These are phyloP conservation scores for Hypoxylon sp. DNA, from an alignment of 2,329 filamentous ascomycete genomes.

Conservation along the genomic window DNA sequence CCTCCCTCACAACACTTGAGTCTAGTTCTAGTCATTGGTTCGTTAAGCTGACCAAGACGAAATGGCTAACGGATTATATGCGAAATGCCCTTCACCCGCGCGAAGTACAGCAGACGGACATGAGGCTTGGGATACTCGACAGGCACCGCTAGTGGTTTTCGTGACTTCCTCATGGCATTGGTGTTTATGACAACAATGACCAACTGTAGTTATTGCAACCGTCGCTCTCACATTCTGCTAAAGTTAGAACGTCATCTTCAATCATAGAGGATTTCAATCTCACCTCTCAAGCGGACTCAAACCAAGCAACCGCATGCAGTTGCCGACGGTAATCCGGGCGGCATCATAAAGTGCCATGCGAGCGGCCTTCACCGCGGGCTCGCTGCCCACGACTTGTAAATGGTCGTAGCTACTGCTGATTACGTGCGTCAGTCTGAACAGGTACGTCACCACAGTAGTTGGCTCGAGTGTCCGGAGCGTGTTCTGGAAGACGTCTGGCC, in stretches of 20 bases:
- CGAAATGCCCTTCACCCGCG: background rate
- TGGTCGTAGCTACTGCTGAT: conserved; percentile 87
- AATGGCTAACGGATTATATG: background rate
- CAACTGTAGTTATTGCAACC: background rate
- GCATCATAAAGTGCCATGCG: conserved; percentile 84
- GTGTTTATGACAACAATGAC: background rate
- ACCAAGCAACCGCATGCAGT: conserved; percentile 87
- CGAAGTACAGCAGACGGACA: background rate
- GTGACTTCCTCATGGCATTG: background rate
- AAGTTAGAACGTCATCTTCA: conserved; percentile 18
- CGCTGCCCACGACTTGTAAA: conserved; percentile 84
- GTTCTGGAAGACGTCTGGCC: conserved; percentile 87
- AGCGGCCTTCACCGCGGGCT: conserved; percentile 78
- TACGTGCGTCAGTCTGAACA: conserved; percentile 82
- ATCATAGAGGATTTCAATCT: background rate
- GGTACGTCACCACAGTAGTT: conserved; percentile 71
- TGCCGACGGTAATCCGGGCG: conserved; percentile 81
- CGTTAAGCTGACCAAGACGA: background rate
- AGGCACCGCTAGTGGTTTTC: background rate
- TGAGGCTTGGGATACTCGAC: background rate
- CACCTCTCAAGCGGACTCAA: conserved; percentile 77
- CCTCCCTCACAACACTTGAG: background rate
- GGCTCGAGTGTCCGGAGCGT: conserved; percentile 88
- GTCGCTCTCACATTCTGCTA: conserved; percentile 28
- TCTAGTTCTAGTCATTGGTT: background rate